Conservation (phyloP, 2,329 filamentous ascomycete genomes). For the Berkeleyomyces rouxiae region DNA sequence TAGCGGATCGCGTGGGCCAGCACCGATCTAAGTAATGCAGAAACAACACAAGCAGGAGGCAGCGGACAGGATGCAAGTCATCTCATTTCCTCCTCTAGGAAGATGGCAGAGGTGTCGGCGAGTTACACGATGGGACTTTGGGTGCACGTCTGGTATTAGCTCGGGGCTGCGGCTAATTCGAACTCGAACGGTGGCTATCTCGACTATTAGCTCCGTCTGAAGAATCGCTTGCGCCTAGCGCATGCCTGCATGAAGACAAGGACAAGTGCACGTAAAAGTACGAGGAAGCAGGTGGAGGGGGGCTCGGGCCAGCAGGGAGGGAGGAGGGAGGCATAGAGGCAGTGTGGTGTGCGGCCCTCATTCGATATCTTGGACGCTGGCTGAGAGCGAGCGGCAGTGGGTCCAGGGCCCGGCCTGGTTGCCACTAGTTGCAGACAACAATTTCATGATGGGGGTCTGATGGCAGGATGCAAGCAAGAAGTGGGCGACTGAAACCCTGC, state of each 20-base stretch:
- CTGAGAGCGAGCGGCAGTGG: too few species aligned
- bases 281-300: too few species aligned
- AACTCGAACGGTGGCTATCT: not conserved
- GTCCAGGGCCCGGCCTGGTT: not conserved
- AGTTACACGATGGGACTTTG: not conserved
- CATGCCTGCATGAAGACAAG: too few species aligned
- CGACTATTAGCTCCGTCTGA: not conserved
- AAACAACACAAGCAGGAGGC: not conserved
- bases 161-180: not conserved
- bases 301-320: too few species aligned
- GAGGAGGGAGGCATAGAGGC: too few species aligned
- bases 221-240: not conserved
- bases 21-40: not conserved
- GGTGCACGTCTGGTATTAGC: not conserved
- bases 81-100: not conserved
- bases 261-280: too few species aligned
- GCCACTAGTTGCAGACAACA: not conserved
- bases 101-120: not conserved
- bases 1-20: not conserved
- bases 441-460: not conserved
- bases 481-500: not conserved
- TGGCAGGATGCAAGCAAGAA: not conserved
- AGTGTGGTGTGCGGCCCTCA: too few species aligned
- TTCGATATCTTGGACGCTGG: too few species aligned
- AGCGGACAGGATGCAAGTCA: not conserved